Evolutionary conservation across 176 grass and related monocot species (phyloP), one percentile per base, ranked within the genome.

Genomic region (Leersia perrieri): DNA sequence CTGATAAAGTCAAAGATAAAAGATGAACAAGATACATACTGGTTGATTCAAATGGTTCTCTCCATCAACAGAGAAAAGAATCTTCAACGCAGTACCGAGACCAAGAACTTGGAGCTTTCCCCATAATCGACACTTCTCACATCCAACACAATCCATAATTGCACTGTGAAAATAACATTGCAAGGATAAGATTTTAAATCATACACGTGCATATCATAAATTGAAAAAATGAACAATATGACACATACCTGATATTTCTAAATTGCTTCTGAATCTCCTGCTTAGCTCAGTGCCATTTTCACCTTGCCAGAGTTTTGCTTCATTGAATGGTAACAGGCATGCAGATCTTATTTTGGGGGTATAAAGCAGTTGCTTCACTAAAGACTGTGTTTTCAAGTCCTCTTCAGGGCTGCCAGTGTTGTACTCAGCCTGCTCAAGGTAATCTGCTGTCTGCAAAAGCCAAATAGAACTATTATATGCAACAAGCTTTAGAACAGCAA

Each of bases 31-130:
- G 71, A 31, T 30, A 76, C 61, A 58, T 95, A 99, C 96, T 22
- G 64, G 89, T 80, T 88, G 96, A 83, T 92, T 79, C 39, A 90
- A 73, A 77, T 88, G 36, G 68, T 73, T 89, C 41, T 84, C 80
- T 34, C 80, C 79, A 73, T 91, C 75, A 36, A 91, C 84, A 4
- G 90, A 95, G 76, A 99, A 99, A 15, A 95, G 84, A 86, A 99
- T 91, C 88, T 99, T 95, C 79, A 99, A 74, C 66, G 96, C 96
- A 69, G 96, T 99, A 68, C 90, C 96, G 20, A 99, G 92, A 83
- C 96, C 93, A 76, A 90, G 91, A 83, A 99, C 96, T 89, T 99
- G 92, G 68, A 95, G 96, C 72, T 99, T 99, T 68, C 96, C 96
- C 93, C 96, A 99, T 39, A 99, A 75, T 28, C 96, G 90, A 62